Conservation (phyloP, 176 grass and related monocot genomes). For the Aegilops umbellulata region DNA sequence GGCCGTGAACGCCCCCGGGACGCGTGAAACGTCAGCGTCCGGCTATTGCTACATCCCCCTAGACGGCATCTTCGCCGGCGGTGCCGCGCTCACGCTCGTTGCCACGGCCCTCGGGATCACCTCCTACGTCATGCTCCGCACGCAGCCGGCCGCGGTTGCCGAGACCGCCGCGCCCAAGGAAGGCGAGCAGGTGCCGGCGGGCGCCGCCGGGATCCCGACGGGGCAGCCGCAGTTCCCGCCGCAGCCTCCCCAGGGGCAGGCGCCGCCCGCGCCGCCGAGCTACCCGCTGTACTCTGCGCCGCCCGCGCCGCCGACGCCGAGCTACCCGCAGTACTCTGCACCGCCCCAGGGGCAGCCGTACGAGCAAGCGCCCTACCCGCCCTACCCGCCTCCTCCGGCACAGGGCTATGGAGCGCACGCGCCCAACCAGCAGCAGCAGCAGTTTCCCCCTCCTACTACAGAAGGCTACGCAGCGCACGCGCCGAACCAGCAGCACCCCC, state of each 20-base stretch:
- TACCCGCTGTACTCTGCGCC: background rate
- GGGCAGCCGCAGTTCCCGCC: background rate
- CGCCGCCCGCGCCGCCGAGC: background rate
- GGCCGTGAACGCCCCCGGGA: conserved; percentile 13
- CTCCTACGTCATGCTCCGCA: conserved; percentile 7
- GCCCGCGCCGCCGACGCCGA: background rate
- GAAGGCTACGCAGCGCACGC: background rate
- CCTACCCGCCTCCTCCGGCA: background rate
- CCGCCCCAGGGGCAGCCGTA: background rate
- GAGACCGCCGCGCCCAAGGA: background rate
- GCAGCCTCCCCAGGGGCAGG: background rate
- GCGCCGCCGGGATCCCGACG: background rate
- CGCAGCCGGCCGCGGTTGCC: background rate
- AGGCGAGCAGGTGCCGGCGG: background rate
- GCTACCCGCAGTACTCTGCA: background rate
- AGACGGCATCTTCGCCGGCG: conserved; percentile 25
- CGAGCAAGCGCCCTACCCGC: background rate
- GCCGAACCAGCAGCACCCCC: background rate
- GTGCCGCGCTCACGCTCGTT: conserved; percentile 21
- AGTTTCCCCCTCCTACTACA: background rate
- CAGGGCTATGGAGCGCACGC: background rate
- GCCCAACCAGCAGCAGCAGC: background rate
- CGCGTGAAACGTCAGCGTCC: background rate
- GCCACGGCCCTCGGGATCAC: conserved; percentile 27
- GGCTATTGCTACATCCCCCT: conserved; percentile 13